Evolutionary conservation across 371 early-diverging fungal genomes (phyloP).

Genomic region (Actinomortierella ambigua): DNA sequence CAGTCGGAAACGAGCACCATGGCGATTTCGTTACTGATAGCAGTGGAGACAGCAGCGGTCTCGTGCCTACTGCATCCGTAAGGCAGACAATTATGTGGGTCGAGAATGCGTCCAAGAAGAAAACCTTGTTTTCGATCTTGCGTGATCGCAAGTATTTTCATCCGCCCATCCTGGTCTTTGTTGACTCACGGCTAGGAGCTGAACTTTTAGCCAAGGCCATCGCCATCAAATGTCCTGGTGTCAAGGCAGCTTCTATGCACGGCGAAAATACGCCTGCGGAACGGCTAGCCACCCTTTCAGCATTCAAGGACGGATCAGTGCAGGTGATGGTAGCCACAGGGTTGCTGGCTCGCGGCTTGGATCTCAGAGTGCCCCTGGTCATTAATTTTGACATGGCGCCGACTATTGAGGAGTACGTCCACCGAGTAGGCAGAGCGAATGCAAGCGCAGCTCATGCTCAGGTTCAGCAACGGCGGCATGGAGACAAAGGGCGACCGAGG

Average conservation of each 20-base stretch:
- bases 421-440: conserved; percentile 62
- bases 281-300: conserved; percentile 42
- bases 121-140: conserved; percentile 59
- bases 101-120: conserved; percentile 64
- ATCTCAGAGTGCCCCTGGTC: conserved; percentile 57
- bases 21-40: not conserved
- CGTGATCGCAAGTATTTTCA: conserved; percentile 59
- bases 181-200: conserved; percentile 60
- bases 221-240: conserved; percentile 46
- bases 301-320: conserved; percentile 45
- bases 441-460: conserved; percentile 40
- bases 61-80: conserved; percentile 50
- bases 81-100: conserved; percentile 71
- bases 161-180: conserved; percentile 62
- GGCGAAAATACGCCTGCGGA: conserved; percentile 59
- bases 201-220: conserved; percentile 58
- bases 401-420: conserved; percentile 61
- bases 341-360: conserved; percentile 58
- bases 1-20: not conserved
- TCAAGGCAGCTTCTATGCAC: conserved; percentile 56
- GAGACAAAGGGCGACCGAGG: conserved; percentile 13
- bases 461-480: not conserved
- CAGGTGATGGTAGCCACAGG: conserved; percentile 61
- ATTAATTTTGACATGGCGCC: conserved; percentile 69
- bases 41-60: conserved; percentile 7